Percentiles rank a stretch among this genome's conserved stretches.
These are phyloP conservation scores for Phoma herbarum DNA, from an alignment of 2,329 filamentous ascomycete species.

Conservation along the genomic window DNA sequence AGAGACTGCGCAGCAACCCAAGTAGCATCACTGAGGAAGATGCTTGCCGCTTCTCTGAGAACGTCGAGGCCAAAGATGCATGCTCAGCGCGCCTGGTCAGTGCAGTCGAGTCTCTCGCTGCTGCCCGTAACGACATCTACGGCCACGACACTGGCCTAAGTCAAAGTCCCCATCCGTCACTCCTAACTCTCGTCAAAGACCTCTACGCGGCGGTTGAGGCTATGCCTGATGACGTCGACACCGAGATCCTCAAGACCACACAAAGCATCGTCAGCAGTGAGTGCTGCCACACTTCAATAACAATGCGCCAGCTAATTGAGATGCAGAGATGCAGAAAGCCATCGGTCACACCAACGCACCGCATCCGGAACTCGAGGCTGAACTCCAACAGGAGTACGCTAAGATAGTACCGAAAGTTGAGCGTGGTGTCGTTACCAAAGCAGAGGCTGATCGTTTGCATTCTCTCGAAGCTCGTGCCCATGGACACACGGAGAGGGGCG, in stretches of 20 bases:
- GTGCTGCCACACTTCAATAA: background rate
- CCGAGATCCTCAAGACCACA: conserved; percentile 36
- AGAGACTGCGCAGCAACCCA: conserved; percentile 38
- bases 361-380: conserved; percentile 43
- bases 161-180: conserved; percentile 28
- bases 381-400: conserved; percentile 42
- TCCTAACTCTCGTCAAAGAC: conserved; percentile 40
- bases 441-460: conserved; percentile 54
- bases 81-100: conserved; percentile 41
- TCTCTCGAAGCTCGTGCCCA: conserved; percentile 53
- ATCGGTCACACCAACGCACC: conserved; percentile 35
- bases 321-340: conserved; percentile 43
- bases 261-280: conserved; percentile 45
- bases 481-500: conserved; percentile 46
- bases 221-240: conserved; percentile 36
- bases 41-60: conserved; percentile 42
- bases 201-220: conserved; percentile 37
- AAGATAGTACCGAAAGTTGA: conserved; percentile 46
- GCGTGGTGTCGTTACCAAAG: conserved; percentile 47
- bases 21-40: conserved; percentile 45
- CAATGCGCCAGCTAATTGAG: conserved; percentile 13
- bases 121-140: conserved; percentile 36
- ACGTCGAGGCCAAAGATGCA: conserved; percentile 32
- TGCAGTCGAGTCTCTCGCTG: conserved; percentile 41
- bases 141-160: conserved; percentile 20